phyloP scores from a whole-genome alignment of 139 green algal genomes.

The Spirogloea muscicola region DNA sequence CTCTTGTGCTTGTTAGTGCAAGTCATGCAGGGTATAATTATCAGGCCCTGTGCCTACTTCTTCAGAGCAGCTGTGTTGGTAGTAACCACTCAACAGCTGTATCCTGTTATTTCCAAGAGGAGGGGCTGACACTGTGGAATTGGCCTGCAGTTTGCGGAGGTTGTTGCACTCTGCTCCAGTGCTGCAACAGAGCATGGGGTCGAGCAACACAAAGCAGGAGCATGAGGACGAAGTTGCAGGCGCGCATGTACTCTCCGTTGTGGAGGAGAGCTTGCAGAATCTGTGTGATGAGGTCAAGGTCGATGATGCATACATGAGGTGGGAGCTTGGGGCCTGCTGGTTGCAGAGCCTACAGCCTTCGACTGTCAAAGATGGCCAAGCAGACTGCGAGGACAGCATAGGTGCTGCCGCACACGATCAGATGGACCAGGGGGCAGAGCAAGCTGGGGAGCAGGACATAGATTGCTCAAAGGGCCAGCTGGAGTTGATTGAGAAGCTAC shows the following conservation, averaged over 20 bases:
- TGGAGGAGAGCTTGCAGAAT: slow-evolving; percentile 3
- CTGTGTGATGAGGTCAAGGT: background rate
- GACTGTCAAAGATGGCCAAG: no score
- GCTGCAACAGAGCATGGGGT: background rate
- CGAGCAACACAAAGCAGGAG: background rate
- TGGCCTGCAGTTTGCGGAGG: no score
- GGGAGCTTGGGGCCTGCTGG: slow-evolving; percentile 47
- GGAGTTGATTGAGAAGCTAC: slow-evolving; percentile 1
- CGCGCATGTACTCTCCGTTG: no score
- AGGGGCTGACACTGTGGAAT: background rate
- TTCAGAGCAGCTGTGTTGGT: background rate
- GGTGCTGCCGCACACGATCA: no score
- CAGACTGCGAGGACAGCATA: no score
- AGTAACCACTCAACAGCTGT: background rate
- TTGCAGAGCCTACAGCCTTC: slow-evolving; percentile 45
- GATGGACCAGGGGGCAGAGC: no score
- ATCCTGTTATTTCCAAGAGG: background rate
- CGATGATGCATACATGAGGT: slow-evolving; percentile 10
- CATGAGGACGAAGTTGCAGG: background rate
- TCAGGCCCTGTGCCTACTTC: background rate
- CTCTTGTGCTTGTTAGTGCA: background rate
- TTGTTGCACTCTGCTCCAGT: background rate
- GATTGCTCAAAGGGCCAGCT: background rate
- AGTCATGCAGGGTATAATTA: background rate
- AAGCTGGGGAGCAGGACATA: no score